These are phyloP conservation scores for Exophiala aquamarina DNA, from an alignment of 2,329 filamentous ascomycete species.

Conservation along the genomic window DNA sequence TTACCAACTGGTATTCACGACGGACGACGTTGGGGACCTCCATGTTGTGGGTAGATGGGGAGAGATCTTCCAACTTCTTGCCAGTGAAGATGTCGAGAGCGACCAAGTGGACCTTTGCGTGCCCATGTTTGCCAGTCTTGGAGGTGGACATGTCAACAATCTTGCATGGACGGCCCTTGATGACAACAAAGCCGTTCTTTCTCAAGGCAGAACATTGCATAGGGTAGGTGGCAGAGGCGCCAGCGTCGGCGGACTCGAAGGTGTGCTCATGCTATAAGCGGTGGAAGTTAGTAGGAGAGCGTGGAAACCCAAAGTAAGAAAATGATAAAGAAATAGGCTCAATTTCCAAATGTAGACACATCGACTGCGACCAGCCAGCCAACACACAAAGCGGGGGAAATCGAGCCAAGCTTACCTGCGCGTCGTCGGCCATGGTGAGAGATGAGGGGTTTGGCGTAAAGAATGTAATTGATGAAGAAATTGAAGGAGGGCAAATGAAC, in stretches of 20 bases:
- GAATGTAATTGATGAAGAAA: constrained; percentile 25
- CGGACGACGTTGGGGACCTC: constrained; percentile 93
- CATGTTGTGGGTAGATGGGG: constrained; percentile 83
- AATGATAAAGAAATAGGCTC: constrained; percentile 25
- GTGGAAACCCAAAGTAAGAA: neutral
- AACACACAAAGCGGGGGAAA: constrained; percentile 25
- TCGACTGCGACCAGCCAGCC: constrained; percentile 29
- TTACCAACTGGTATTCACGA: constrained; percentile 90
- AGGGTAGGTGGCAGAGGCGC: constrained; percentile 89
- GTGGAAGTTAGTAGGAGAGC: constrained; percentile 25
- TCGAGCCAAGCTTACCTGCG: constrained; percentile 55
- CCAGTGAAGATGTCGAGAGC: constrained; percentile 98
- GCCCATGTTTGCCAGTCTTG: constrained; percentile 99
- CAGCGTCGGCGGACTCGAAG: constrained; percentile 95
- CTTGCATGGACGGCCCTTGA: constrained; percentile 99
- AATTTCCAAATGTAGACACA: too few species aligned
- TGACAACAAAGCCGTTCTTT: constrained; percentile 98
- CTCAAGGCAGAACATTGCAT: constrained; percentile 99
- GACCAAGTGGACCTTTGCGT: constrained; percentile 99
- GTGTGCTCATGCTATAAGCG: constrained; percentile 63
- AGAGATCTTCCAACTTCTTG: constrained; percentile 99
- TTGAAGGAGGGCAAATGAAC: constrained; percentile 21
- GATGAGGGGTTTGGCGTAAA: constrained; percentile 9
- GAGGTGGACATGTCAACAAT: constrained; percentile 99
- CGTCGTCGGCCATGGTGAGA: constrained; percentile 65